Base-by-base conservation (phyloP, 129 eudicot genomes). In the Silybum marianum region DNA sequence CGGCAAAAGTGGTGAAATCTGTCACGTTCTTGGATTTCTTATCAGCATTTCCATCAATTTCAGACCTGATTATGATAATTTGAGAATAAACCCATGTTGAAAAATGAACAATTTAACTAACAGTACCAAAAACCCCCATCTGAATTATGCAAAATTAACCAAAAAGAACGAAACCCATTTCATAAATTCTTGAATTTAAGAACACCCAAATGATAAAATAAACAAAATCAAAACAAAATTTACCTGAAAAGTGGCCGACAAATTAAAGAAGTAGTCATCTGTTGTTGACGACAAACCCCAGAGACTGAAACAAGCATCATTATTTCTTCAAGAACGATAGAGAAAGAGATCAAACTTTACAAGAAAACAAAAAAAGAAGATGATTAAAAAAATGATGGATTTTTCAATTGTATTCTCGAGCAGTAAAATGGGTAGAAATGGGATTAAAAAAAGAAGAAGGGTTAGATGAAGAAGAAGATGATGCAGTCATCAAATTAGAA, bases 41-140 rank as follows among this genome's bases (percentile, higher is more conserved):
- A 80, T 76, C 75, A 76, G 79, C 77, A 48, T 76, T 82, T 54
- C 78, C 46, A 40, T 70, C 72, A 71, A 77, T 48, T 83, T 74
- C 82, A 82, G 44, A 87, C 90, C 93, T 90, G 88, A 84, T 85
- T 71, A 88, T 80, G 69, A 44, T 66, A 72, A 85, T 78, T 78
- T 84, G 76, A 91, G 72, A 89, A 84, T 78, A 76, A 86, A 88
- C 73, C 88, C 88, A 85, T 80, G 72, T 83, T 65, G 78, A 81
- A 26, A 26, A 84, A 66, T 65, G 48, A 46, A 80, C 73, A 81
- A 67, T 36, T 54, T 9, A 60, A 42, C 40, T 24, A 51, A n/a
- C 2, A 70, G 38, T 14, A 78, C 28, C 66, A 77, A 85, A 32
- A 83, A 3, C 74, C 78, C 81, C 23, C 39, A 72, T 58, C 84